Percentiles rank a stretch among this genome's conserved stretches.
These are phyloP conservation scores for Phytopythium delawarense DNA, from an alignment of 352 stramenopile genomes.

Conservation along the genomic window DNA sequence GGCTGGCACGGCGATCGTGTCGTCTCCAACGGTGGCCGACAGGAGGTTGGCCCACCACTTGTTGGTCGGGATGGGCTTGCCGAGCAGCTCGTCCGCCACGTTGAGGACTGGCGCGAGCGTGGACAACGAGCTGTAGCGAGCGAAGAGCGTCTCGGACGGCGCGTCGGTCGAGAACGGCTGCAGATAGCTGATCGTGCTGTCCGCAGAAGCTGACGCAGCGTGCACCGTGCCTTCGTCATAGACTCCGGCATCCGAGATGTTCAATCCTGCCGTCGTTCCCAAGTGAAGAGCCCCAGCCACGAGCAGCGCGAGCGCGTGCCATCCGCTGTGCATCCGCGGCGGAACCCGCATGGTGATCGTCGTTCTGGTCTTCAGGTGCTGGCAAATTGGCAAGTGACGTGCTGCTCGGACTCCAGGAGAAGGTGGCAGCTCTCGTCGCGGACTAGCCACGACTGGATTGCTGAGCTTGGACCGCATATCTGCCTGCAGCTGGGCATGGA, in stretches of 20 bases:
- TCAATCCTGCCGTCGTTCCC: background rate
- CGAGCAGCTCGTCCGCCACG: constrained; percentile 40
- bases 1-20: constrained; percentile 37
- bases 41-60: constrained; percentile 83
- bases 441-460: background rate
- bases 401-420: background rate
- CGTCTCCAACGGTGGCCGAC: constrained; percentile 25
- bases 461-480: background rate
- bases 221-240: constrained; percentile 4
- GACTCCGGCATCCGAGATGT: background rate
- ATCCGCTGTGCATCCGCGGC: background rate
- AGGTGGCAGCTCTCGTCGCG: background rate
- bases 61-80: constrained; percentile 68
- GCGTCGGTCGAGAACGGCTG: constrained; percentile 36
- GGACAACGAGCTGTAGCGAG: constrained; percentile 19
- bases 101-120: constrained; percentile 54
- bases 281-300: background rate
- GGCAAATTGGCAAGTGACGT: background rate
- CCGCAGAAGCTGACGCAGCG: constrained; percentile 22
- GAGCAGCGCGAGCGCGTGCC: background rate
- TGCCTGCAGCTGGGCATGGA: background rate
- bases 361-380: background rate
- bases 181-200: constrained; percentile 21
- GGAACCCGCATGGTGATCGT: background rate
- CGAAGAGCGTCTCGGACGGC: constrained; percentile 40